Evolutionary conservation across 2,329 filamentous ascomycete species (phyloP).

Genomic region (Knoxdaviesia capensis): DNA sequence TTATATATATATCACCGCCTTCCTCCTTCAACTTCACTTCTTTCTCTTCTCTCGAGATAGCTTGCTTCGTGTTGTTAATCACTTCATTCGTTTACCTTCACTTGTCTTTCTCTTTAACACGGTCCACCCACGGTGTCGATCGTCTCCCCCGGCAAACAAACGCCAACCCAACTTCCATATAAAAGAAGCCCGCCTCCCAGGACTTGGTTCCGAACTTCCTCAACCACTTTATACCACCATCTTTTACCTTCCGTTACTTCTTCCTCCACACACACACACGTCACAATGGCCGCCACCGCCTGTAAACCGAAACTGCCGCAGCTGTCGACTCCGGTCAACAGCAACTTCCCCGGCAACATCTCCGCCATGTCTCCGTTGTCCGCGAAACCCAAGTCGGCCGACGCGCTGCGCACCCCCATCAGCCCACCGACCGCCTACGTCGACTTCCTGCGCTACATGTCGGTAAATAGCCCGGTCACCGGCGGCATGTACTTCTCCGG

Average conservation of each 20-base stretch:
- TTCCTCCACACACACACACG: background rate
- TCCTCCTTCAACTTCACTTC: too few relatives aligned
- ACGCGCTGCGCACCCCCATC: constrained; percentile 70
- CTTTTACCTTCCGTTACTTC: background rate
- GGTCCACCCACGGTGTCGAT: background rate
- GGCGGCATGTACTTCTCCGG: constrained; percentile 27
- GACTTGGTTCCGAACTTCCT: background rate
- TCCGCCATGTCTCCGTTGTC: constrained; percentile 49
- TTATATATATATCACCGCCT: too few relatives aligned
- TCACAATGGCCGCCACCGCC: constrained; percentile 8
- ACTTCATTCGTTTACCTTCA: too few relatives aligned
- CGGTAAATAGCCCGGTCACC: constrained; percentile 47
- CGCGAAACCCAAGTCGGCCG: constrained; percentile 21
- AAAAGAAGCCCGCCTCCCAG: too few relatives aligned
- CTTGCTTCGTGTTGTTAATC: too few relatives aligned
- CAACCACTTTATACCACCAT: background rate
- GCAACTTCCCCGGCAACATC: constrained; percentile 39
- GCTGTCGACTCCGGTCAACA: constrained; percentile 41
- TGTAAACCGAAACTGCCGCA: constrained; percentile 39
- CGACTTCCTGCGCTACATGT: constrained; percentile 77
- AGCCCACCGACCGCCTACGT: constrained; percentile 79
- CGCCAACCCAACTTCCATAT: too few relatives aligned
- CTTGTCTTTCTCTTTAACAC: background rate
- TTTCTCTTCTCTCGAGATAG: too few relatives aligned
- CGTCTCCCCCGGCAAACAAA: background rate